These are phyloP conservation scores for Ascoidea asiatica DNA, from an alignment of 805 yeast species.

Conservation along the genomic window DNA sequence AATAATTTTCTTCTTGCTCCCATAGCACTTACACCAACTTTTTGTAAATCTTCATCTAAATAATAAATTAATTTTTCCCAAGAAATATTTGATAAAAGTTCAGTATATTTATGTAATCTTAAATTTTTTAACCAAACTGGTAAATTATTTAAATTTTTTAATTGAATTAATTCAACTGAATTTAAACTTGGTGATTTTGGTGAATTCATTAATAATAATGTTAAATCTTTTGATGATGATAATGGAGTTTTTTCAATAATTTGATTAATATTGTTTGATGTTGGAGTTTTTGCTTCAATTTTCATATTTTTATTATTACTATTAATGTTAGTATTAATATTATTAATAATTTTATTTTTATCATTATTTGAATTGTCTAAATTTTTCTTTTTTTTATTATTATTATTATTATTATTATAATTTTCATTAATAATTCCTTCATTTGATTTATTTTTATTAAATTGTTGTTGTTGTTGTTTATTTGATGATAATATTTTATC, in stretches of 20 bases:
- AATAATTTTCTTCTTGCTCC: constrained; percentile 92
- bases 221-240: constrained; percentile 7
- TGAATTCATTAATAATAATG: constrained; percentile 4
- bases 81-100: constrained; percentile 53
- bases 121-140: constrained; percentile 88
- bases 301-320: not conserved
- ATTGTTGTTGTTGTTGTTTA: not conserved
- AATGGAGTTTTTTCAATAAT: constrained; percentile 11
- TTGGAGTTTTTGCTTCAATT: not conserved
- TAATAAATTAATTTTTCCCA: constrained; percentile 74
- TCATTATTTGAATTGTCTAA: not conserved
- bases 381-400: not conserved
- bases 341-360: not conserved
- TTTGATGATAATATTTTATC: not conserved
- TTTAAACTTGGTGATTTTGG: constrained; percentile 31
- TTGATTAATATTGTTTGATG: constrained; percentile 1
- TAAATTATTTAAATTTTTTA: constrained; percentile 52
- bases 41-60: constrained; percentile 55
- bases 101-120: constrained; percentile 89
- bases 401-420: not conserved
- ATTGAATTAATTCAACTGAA: constrained; percentile 36
- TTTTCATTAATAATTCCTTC: not conserved
- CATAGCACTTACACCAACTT: constrained; percentile 78
- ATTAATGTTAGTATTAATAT: not conserved
- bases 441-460: not conserved